Percentiles rank a stretch among this genome's conserved stretches.
phyloP scores from a whole-genome alignment of 805 yeast genomes.

The Metschnikowia anglica region DNA sequence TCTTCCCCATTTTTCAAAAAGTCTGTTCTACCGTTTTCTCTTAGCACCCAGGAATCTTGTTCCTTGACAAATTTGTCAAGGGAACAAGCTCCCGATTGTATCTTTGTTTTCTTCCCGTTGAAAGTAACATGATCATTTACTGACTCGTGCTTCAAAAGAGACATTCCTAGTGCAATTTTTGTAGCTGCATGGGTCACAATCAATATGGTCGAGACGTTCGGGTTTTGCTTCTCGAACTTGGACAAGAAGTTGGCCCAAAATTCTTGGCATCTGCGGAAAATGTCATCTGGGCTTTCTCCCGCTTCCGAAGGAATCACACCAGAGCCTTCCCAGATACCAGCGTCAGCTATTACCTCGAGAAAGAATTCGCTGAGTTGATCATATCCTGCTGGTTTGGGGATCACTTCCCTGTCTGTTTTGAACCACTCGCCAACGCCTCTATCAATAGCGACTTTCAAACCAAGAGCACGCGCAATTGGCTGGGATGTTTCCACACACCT shows the following conservation, averaged over 20 bases:
- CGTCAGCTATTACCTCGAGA: constrained; percentile 30
- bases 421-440: constrained; percentile 94
- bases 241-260: constrained; percentile 62
- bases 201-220: constrained; percentile 60
- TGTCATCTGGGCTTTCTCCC: constrained; percentile 78
- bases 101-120: constrained; percentile 30
- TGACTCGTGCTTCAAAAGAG: constrained; percentile 53
- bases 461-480: constrained; percentile 63
- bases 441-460: constrained; percentile 63
- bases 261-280: constrained; percentile 56
- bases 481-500: constrained; percentile 81
- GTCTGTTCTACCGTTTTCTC: constrained; percentile 70
- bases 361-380: constrained; percentile 54
- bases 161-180: constrained; percentile 83
- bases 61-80: constrained; percentile 55
- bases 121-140: constrained; percentile 52
- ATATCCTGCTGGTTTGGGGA: constrained; percentile 67
- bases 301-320: constrained; percentile 56
- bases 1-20: constrained; percentile 80
- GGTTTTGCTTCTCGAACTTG: constrained; percentile 53
- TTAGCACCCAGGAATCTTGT: constrained; percentile 53
- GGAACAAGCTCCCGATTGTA: constrained; percentile 83
- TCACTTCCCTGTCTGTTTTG: constrained; percentile 59
- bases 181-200: constrained; percentile 94
- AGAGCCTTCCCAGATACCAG: constrained; percentile 41